These are phyloP conservation scores for Acephala macrosclerotiorum DNA, from an alignment of 2,329 filamentous ascomycete species.

Conservation along the genomic window DNA sequence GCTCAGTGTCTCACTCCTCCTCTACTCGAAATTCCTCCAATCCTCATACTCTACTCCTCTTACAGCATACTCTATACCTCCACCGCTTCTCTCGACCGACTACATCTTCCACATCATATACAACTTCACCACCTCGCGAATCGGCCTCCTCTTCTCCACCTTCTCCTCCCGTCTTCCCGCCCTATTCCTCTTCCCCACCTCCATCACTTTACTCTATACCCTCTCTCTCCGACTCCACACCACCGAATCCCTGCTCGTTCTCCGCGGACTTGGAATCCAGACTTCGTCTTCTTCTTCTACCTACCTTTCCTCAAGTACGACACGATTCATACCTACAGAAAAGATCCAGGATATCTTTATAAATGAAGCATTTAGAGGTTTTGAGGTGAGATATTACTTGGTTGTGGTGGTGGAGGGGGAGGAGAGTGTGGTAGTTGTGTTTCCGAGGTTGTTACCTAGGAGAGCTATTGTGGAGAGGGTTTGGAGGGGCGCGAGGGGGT, in stretches of 20 bases:
- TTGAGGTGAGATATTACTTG: constrained; percentile 89
- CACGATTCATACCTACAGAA: constrained; percentile 87
- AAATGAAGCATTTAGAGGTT: constrained; percentile 92
- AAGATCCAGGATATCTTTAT: constrained; percentile 94
- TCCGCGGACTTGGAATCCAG: constrained; percentile 90
- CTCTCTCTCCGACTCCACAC: constrained; percentile 56
- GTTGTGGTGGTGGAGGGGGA: constrained; percentile 91
- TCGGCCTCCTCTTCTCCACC: constrained; percentile 44
- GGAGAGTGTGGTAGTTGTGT: constrained; percentile 90
- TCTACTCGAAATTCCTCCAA: constrained; percentile 56
- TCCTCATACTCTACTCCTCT: constrained; percentile 28
- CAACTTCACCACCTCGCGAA: constrained; percentile 38
- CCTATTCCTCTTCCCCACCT: constrained; percentile 50
- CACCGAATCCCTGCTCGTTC: constrained; percentile 86
- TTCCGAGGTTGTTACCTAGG: constrained; percentile 80
- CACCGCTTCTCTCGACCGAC: constrained; percentile 28
- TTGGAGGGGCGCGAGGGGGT: constrained; percentile 85
- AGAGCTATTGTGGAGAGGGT: constrained; percentile 82
- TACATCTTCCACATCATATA: constrained; percentile 41
- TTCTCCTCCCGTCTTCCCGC: constrained; percentile 48
- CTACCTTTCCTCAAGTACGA: constrained; percentile 68
- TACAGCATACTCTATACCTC: constrained; percentile 9
- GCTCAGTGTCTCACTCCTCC: constrained; percentile 53
- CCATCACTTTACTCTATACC: constrained; percentile 50
- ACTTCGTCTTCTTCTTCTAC: constrained; percentile 76